These are phyloP conservation scores for Botrytis elliptica DNA, from an alignment of 2,329 filamentous ascomycete species.

Conservation along the genomic window DNA sequence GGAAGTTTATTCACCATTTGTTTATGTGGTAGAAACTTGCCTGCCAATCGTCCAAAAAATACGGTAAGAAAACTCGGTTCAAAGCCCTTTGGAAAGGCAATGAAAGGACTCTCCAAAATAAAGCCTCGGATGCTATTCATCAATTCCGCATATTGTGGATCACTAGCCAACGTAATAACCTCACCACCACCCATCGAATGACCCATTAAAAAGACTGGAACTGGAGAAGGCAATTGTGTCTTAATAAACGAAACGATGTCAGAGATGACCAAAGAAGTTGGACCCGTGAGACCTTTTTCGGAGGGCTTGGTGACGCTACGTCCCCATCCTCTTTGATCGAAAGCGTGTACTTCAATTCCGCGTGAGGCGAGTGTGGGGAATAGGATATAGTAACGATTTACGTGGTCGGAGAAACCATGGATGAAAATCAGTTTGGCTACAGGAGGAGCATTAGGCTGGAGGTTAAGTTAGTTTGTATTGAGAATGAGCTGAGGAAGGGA, in stretches of 20 bases:
- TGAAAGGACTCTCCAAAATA: constrained; percentile 74
- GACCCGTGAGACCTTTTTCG: constrained; percentile 70
- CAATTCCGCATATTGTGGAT: constrained; percentile 52
- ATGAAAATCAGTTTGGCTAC: constrained; percentile 77
- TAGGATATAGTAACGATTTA: constrained; percentile 72
- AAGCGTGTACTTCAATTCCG: constrained; percentile 73
- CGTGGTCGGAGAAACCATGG: constrained; percentile 88
- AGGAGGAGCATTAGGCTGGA: constrained; percentile 34
- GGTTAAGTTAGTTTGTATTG: constrained; percentile 16
- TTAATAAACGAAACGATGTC: constrained; percentile 78
- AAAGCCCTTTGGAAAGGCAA: constrained; percentile 66
- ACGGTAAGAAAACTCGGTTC: constrained; percentile 65
- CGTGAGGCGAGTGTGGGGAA: constrained; percentile 67
- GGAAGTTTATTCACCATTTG: constrained; percentile 64
- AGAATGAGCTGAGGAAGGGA: neutral
- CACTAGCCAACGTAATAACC: constrained; percentile 60
- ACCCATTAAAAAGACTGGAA: constrained; percentile 80
- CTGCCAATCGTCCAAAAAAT: constrained; percentile 63
- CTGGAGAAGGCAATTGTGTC: constrained; percentile 50
- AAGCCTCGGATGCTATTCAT: constrained; percentile 66
- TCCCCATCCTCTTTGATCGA: constrained; percentile 91
- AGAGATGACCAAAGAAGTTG: constrained; percentile 68
- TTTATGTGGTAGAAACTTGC: constrained; percentile 62
- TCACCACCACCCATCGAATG: constrained; percentile 90
- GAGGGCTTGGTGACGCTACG: constrained; percentile 60